Conservation (phyloP, 352 stramenopile genomes). For the Phytopythium chamaehyphon region DNA sequence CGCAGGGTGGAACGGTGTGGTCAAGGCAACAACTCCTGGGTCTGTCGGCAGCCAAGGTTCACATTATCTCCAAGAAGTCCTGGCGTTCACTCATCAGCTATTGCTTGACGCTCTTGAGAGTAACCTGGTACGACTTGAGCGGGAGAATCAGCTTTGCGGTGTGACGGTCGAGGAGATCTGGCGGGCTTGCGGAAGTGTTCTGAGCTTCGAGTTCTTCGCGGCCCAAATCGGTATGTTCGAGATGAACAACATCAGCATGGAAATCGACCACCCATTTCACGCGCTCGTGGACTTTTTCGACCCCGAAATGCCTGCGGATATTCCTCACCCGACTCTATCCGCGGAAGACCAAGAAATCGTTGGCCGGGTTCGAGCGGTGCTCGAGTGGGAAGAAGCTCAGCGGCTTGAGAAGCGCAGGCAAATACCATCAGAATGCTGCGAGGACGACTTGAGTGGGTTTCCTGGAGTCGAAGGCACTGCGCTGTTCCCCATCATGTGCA, state of each 20-base stretch:
- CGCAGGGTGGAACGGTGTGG: not conserved
- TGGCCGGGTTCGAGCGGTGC: conserved; percentile 33
- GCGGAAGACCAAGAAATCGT: conserved; percentile 27
- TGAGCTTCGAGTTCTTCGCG: conserved; percentile 87
- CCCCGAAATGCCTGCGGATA: conserved; percentile 29
- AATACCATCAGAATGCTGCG: conserved; percentile 1
- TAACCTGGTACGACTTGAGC: conserved; percentile 60
- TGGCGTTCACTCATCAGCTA: conserved; percentile 60
- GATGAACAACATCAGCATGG: conserved; percentile 95
- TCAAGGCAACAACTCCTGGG: not conserved
- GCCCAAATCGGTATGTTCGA: conserved; percentile 94
- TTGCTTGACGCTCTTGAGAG: conserved; percentile 61
- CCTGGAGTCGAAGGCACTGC: conserved; percentile 89
- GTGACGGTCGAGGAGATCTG: conserved; percentile 56
- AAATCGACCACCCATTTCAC: conserved; percentile 81
- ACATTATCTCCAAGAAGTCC: conserved; percentile 51
- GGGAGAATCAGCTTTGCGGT: conserved; percentile 54
- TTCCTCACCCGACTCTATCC: conserved; percentile 22
- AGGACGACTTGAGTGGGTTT: conserved; percentile 23
- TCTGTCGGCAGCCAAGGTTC: conserved; percentile 1
- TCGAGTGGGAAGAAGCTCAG: conserved; percentile 53
- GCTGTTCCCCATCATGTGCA: conserved; percentile 91
- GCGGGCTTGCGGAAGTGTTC: conserved; percentile 49
- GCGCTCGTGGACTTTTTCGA: conserved; percentile 72
- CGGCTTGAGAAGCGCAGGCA: conserved; percentile 11